Evolutionary conservation across 331 rosid species (phyloP).

Genomic region (Telfairia occidentalis): DNA sequence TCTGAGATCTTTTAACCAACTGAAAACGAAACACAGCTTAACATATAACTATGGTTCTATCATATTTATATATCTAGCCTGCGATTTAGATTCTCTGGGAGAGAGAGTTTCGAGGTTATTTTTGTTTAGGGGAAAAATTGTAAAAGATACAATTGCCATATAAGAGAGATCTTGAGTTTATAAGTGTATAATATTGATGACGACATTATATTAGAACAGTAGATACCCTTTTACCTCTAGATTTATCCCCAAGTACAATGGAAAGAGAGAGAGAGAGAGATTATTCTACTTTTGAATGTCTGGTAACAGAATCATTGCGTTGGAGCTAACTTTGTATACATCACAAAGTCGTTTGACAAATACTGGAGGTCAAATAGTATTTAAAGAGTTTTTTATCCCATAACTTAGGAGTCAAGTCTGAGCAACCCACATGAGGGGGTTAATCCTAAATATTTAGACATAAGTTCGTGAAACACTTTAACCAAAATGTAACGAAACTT

Average conservation of each 20-base stretch:
- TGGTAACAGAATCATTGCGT: background rate
- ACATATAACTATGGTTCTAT: too few relatives aligned
- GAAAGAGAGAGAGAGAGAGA: background rate
- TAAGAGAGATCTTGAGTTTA: background rate
- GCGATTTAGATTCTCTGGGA: too few relatives aligned
- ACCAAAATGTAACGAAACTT: background rate
- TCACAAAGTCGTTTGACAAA: background rate
- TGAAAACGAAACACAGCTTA: background rate
- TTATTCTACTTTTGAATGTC: background rate
- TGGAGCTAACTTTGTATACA: background rate
- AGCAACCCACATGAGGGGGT: background rate
- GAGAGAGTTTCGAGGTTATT: background rate
- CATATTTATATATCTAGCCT: too few relatives aligned
- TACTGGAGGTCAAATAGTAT: background rate
- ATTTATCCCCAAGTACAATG: too few relatives aligned
- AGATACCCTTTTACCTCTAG: too few relatives aligned
- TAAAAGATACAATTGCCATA: background rate
- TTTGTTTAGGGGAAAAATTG: background rate
- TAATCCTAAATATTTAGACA: background rate
- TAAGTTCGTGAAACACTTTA: background rate
- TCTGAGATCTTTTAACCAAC: background rate
- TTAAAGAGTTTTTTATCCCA: background rate
- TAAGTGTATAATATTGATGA: background rate
- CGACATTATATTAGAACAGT: too few relatives aligned
- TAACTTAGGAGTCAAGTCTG: background rate